phyloP scores from a whole-genome alignment of 2,329 filamentous ascomycete species.

The Byssoonygena ceratinophila region DNA sequence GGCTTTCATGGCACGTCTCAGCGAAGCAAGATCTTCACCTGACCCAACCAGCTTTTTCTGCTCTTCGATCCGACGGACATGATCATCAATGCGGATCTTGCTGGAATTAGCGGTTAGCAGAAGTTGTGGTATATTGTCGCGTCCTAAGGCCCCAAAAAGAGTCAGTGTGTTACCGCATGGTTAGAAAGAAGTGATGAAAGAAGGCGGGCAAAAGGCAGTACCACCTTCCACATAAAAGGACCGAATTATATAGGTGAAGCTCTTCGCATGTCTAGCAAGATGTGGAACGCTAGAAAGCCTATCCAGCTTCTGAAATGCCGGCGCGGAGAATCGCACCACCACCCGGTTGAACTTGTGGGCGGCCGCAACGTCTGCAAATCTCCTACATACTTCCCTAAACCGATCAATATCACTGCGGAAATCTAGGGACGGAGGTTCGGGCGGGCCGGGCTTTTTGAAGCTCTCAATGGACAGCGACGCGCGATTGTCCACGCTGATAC shows the following conservation, averaged over 20 bases:
- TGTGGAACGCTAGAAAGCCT: conserved; percentile 39
- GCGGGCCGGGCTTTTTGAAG: conserved; percentile 38
- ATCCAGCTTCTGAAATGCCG: conserved; percentile 40
- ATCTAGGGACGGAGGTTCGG: conserved; percentile 17
- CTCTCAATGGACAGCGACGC: conserved; percentile 47
- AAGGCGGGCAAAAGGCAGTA: conserved; percentile 9
- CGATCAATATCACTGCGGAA: conserved; percentile 18
- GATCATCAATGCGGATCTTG: conserved; percentile 18
- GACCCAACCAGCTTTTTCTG: conserved; percentile 40
- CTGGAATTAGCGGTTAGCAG: conserved; percentile 16
- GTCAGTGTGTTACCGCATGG: neutral
- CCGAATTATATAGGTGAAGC: conserved; percentile 46
- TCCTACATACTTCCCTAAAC: conserved; percentile 39
- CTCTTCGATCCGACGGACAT: conserved; percentile 27
- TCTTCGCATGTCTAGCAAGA: conserved; percentile 42
- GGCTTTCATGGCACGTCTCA: conserved; percentile 46
- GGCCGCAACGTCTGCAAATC: conserved; percentile 41
- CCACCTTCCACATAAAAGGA: conserved; percentile 45
- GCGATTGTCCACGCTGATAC: conserved; percentile 42
- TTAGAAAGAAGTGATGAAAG: neutral
- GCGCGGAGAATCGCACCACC: conserved; percentile 40
- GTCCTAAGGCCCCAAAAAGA: conserved; percentile 13
- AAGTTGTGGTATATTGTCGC: conserved; percentile 16
- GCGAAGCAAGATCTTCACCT: conserved; percentile 42
- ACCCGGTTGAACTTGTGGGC: conserved; percentile 43